These are phyloP conservation scores for Xylariales sp. DNA, from an alignment of 2,329 filamentous ascomycete species.

Conservation along the genomic window DNA sequence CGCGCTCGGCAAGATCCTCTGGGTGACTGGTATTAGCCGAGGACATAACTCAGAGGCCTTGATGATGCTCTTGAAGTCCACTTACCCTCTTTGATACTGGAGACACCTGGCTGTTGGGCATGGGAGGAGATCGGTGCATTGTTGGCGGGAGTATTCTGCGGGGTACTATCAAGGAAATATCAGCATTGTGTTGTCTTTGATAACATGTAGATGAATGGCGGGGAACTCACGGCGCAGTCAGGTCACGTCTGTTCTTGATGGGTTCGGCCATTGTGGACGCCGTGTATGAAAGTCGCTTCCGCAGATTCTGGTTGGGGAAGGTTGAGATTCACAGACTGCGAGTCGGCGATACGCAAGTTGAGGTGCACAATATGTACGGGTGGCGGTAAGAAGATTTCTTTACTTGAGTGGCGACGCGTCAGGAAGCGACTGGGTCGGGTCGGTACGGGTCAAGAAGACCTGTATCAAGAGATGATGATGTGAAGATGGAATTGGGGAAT, in stretches of 20 bases:
- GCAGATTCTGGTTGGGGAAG: not conserved
- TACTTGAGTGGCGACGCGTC: not conserved
- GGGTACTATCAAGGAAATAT: conserved; percentile 64
- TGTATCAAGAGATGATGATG: not conserved
- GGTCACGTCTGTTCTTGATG: conserved; percentile 59
- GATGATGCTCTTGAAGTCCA: not conserved
- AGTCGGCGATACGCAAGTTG: conserved; percentile 12
- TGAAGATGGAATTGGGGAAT: not conserved
- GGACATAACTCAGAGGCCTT: conserved; percentile 6
- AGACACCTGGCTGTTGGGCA: conserved; percentile 88
- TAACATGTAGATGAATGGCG: too few relatives aligned
- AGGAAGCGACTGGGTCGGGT: conserved; percentile 46
- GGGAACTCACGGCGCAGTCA: conserved; percentile 57
- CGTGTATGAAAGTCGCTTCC: conserved; percentile 14
- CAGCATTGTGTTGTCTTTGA: too few relatives aligned
- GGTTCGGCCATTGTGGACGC: conserved; percentile 54
- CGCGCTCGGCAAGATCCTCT: conserved; percentile 84
- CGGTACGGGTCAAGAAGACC: conserved; percentile 36
- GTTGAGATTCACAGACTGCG: conserved; percentile 7
- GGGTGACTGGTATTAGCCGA: conserved; percentile 16
- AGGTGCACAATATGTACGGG: conserved; percentile 17
- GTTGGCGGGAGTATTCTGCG: conserved; percentile 94
- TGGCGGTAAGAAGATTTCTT: conserved; percentile 1
- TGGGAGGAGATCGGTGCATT: conserved; percentile 97
- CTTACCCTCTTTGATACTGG: conserved; percentile 96